A percentile compares a stretch with the other conserved stretches of the same genome.
phyloP scores from a whole-genome alignment of 257 asterid genomes.

The Cynanchum wilfordii region DNA sequence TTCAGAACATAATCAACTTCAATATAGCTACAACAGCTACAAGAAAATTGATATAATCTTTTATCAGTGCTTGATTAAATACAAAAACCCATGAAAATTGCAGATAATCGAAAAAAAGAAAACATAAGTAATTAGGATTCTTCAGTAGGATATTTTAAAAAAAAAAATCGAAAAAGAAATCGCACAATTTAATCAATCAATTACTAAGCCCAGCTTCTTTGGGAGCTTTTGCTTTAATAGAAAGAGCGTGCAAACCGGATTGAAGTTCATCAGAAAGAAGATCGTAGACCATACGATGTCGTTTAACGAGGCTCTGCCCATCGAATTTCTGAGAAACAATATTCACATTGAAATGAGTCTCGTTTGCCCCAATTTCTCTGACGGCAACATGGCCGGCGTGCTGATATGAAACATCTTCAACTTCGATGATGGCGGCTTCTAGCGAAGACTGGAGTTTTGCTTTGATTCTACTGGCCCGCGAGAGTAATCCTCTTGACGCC shows the following conservation, averaged over 20 bases:
- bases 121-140: background rate
- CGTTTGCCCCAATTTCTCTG: conserved; percentile 50
- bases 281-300: conserved; percentile 87
- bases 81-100: background rate
- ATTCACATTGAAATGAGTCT: conserved; percentile 77
- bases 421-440: conserved; percentile 55
- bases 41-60: background rate
- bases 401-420: conserved; percentile 86
- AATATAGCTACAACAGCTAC: background rate
- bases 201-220: conserved; percentile 46
- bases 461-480: conserved; percentile 70
- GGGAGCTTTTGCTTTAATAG: conserved; percentile 81
- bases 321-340: conserved; percentile 64
- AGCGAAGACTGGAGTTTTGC: conserved; percentile 69
- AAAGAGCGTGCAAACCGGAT: conserved; percentile 84
- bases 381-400: conserved; percentile 95
- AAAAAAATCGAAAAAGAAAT: background rate
- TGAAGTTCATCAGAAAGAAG: conserved; percentile 78
- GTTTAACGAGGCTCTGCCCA: conserved; percentile 72
- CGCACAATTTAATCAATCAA: background rate
- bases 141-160: background rate
- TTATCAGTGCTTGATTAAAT: background rate
- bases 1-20: background rate
- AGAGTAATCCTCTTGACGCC: conserved; percentile 56
- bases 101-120: background rate